phyloP scores from a whole-genome alignment of 2,329 filamentous ascomycete genomes.

The Peltaster fructicola region DNA sequence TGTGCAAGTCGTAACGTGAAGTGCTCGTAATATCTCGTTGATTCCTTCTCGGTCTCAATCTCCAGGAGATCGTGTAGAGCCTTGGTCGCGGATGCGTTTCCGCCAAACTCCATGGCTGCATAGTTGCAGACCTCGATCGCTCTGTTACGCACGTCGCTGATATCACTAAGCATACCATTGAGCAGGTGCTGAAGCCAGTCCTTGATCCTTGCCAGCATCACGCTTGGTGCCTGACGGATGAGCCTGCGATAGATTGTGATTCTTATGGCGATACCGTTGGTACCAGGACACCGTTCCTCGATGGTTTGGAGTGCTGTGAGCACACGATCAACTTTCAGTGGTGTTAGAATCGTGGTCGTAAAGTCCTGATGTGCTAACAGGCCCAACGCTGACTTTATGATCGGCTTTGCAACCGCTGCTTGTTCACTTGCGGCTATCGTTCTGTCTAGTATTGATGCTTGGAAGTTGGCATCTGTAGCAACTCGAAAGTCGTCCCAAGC shows the following conservation, averaged over 20 bases:
- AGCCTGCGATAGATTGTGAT: constrained; percentile 65
- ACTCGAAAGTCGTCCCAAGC: constrained; percentile 54
- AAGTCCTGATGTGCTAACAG: constrained; percentile 70
- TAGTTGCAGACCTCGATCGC: constrained; percentile 61
- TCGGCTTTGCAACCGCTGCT: constrained; percentile 50
- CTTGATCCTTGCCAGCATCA: constrained; percentile 51
- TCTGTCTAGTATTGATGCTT: constrained; percentile 62
- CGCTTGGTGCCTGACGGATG: constrained; percentile 48
- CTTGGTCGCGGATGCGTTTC: constrained; percentile 49
- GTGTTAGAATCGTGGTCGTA: constrained; percentile 52
- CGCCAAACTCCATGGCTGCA: constrained; percentile 50
- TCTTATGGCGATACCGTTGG: constrained; percentile 61
- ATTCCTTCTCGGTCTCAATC: constrained; percentile 31
- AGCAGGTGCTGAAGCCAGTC: constrained; percentile 75
- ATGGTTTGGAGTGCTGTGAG: constrained; percentile 55
- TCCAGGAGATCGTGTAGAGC: constrained; percentile 47
- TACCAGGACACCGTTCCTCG: constrained; percentile 57
- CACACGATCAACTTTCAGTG: constrained; percentile 50
- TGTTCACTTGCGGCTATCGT: constrained; percentile 59
- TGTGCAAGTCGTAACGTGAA: constrained; percentile 48
- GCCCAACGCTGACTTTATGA: constrained; percentile 64
- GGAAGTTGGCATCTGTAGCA: constrained; percentile 61
- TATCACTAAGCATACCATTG: constrained; percentile 58
- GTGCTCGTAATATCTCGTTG: constrained; percentile 50
- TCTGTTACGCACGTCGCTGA: constrained; percentile 57